phyloP scores from a whole-genome alignment of 2,329 filamentous ascomycete species.

The Penicillium polonicum region DNA sequence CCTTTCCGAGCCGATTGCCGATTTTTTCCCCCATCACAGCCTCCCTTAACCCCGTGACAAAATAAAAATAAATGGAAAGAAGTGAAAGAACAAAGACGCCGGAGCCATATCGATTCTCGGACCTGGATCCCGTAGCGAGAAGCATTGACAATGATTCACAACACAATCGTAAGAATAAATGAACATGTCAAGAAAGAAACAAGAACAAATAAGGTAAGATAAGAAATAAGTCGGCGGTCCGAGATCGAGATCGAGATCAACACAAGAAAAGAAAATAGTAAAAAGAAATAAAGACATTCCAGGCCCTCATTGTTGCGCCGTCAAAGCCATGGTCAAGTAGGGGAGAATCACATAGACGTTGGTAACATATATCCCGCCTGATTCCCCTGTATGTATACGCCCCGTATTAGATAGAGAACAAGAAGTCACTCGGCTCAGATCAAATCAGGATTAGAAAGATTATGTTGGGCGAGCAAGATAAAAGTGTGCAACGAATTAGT shows the following conservation, averaged over 20 bases:
- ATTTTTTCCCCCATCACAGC: not conserved
- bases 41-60: not conserved
- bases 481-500: conserved; percentile 30
- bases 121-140: conserved; percentile 8
- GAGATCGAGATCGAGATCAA: conserved; percentile 9
- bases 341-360: conserved; percentile 26
- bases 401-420: conserved; percentile 34
- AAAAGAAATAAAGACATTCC: conserved; percentile 20
- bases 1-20: not conserved
- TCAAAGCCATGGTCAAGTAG: conserved; percentile 29
- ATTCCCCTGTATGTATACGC: conserved; percentile 41
- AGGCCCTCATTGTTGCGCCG: conserved; percentile 34
- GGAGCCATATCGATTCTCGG: conserved; percentile 6
- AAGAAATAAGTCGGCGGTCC: conserved; percentile 11
- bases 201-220: conserved; percentile 16
- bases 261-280: conserved; percentile 13
- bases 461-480: conserved; percentile 26
- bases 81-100: conserved; percentile 9
- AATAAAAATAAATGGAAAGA: conserved; percentile 3
- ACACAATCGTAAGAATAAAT: conserved; percentile 19
- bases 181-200: conserved; percentile 18
- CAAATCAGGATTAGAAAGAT: conserved; percentile 25
- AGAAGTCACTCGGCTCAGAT: conserved; percentile 17
- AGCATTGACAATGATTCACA: conserved; percentile 16
- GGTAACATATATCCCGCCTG: conserved; percentile 35